Evolutionary conservation across 139 green algal species (phyloP).

Genomic region (Yamagishiella unicocca): DNA sequence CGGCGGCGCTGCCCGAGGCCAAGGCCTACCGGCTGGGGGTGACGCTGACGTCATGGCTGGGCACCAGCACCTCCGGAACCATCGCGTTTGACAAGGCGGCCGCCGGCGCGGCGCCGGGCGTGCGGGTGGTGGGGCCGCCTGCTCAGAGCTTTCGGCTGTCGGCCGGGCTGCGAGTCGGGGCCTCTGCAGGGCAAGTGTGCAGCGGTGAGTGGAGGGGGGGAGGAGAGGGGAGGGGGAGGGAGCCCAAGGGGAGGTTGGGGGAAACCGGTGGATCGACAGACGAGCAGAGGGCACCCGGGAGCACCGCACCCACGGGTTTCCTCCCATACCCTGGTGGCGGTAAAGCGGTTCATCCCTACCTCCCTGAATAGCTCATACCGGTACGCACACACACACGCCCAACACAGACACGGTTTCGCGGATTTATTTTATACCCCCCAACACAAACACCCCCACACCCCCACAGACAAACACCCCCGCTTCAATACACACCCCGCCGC

Average conservation of each 20-base stretch:
- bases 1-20: not conserved
- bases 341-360: not conserved
- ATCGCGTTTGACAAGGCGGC: not conserved
- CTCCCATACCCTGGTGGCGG: too few relatives aligned
- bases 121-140: not conserved
- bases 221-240: too few relatives aligned
- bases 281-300: too few relatives aligned
- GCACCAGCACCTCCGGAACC: not conserved
- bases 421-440: not conserved
- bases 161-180: not conserved
- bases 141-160: not conserved
- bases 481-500: not conserved
- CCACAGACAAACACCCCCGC: not conserved
- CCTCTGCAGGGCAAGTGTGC: not conserved
- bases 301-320: too few relatives aligned
- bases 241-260: too few relatives aligned
- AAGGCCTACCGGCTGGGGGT: not conserved
- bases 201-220: not conserved
- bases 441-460: not conserved
- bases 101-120: not conserved
- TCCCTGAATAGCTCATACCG: not conserved
- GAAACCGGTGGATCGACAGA: too few relatives aligned
- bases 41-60: slow-evolving; percentile 13
- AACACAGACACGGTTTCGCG: not conserved
- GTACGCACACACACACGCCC: not conserved